Evolutionary conservation across 2,329 filamentous ascomycete species (phyloP), one percentile per base, ranked within the genome.

Genomic region (Esteya vermicola): DNA sequence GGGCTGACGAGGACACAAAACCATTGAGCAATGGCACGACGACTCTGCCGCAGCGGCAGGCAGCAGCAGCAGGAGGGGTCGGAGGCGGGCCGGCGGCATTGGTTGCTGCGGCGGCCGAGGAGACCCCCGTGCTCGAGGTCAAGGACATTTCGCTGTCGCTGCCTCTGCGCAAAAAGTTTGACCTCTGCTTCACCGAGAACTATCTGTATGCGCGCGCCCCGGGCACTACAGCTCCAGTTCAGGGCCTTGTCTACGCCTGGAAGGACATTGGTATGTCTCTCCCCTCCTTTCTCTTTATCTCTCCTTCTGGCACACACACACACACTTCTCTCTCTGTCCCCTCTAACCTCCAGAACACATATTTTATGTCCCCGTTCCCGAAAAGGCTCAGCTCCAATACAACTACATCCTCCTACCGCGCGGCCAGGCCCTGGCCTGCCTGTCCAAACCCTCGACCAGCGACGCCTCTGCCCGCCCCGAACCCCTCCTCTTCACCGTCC

Each of bases 71-170:
- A 41, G 40, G 47, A 39, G 27, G 37, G 38, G 43, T 46, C 42
- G 40, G 47, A 39, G 27, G 37, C 39, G 44, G 47, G 40, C 53
- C 51, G 25, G 56, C 56, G 6, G 38, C 28, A 12, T 23, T 19
- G 13, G 26, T 34, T 8, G 31, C 19, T 2, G 41, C 41, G 0
- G 44, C 46, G 0, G 59, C 61, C 2, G 57, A 61, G 6, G 73
- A 78, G 48, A 50, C 62, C 7, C 57, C 78, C 0, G 55, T 78
- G 21, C 60, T 80, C 16, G 70, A 71, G 46, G 63, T 81, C 43
- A 77, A 75, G 54, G 77, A 80, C 33, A 75, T 81, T 18, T 81
- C 75, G 0, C 64, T 81, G n/a, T 71, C 74, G 1, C 65, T 79
- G 4, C 78, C 78, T 0, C 73, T 77, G 57, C 65, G 78, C 46